Evolutionary conservation across 2,329 filamentous ascomycete genomes (phyloP).

Genomic region (Colletotrichum gloeosporioides): DNA sequence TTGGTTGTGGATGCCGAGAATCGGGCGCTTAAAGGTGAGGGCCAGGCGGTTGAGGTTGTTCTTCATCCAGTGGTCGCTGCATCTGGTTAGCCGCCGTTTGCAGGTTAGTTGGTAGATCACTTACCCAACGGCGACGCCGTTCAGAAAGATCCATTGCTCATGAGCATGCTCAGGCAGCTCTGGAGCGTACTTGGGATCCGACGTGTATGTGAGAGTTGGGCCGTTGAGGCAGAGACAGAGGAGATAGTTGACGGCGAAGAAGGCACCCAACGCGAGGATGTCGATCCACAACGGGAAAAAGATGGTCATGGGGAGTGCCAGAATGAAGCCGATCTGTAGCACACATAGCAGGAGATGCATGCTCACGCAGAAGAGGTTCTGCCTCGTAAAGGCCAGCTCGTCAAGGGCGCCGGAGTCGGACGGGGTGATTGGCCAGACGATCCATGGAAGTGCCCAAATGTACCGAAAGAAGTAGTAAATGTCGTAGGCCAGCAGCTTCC

Average conservation of each 20-base stretch:
- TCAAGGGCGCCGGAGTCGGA: conserved; percentile 60
- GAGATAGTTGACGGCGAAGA: conserved; percentile 54
- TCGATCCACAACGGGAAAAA: conserved; percentile 57
- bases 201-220: conserved; percentile 51
- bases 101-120: conserved; percentile 27
- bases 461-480: conserved; percentile 61
- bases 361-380: conserved; percentile 62
- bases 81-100: not conserved
- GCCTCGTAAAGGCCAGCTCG: conserved; percentile 65
- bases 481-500: conserved; percentile 56
- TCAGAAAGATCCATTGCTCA: conserved; percentile 81
- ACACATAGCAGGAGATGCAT: conserved; percentile 65
- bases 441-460: conserved; percentile 61
- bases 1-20: conserved; percentile 77
- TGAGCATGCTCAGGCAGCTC: conserved; percentile 55
- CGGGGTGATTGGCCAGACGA: conserved; percentile 64
- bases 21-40: conserved; percentile 72
- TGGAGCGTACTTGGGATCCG: conserved; percentile 58
- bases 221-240: conserved; percentile 62
- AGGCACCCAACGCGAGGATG: conserved; percentile 41
- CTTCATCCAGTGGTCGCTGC: conserved; percentile 69
- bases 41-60: conserved; percentile 75
- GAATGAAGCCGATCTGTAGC: conserved; percentile 65
- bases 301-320: conserved; percentile 58
- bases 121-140: conserved; percentile 71